phyloP scores from a whole-genome alignment of 805 yeast species.

The Zygosaccharomyces kombuchaensis region DNA sequence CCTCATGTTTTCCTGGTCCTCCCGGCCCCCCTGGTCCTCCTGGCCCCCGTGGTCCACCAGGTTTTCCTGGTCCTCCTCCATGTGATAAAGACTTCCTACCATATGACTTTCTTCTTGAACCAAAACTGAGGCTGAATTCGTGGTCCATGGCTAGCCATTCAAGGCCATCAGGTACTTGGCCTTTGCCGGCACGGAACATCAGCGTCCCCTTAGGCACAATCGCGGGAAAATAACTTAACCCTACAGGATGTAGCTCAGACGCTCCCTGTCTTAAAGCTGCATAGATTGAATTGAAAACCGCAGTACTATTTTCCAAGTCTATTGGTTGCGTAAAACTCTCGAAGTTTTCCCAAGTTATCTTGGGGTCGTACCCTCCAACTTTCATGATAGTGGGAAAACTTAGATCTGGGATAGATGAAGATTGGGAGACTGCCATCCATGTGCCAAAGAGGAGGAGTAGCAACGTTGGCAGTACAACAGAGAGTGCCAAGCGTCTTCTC shows the following conservation, averaged over 20 bases:
- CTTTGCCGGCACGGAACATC: slow-evolving; percentile 51
- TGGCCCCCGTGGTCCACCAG: too few relatives aligned
- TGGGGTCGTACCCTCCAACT: background rate
- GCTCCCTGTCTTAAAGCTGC: slow-evolving; percentile 50
- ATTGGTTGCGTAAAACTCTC: slow-evolving; percentile 29
- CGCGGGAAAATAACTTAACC: slow-evolving; percentile 58
- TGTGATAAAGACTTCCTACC: slow-evolving; percentile 20
- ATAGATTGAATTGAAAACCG: slow-evolving; percentile 51
- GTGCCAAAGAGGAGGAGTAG: background rate
- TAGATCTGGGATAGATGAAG: background rate
- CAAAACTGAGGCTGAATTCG: slow-evolving; percentile 55
- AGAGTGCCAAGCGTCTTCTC: background rate
- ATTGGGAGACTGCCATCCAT: background rate
- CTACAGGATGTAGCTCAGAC: slow-evolving; percentile 50
- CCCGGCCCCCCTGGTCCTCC: slow-evolving; percentile 1
- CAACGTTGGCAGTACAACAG: background rate
- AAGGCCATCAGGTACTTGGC: slow-evolving; percentile 41
- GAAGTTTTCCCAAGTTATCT: slow-evolving; percentile 24
- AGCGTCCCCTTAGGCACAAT: slow-evolving; percentile 55
- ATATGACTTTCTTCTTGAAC: slow-evolving; percentile 23
- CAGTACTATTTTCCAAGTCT: slow-evolving; percentile 47
- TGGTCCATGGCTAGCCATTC: slow-evolving; percentile 67
- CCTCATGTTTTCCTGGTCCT: background rate
- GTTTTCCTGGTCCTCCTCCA: slow-evolving; percentile 12
- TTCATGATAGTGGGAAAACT: background rate